Evolutionary conservation across 1,139 yeast genomes (phyloP).

Genomic region (Nakaseomyces delphensis): DNA sequence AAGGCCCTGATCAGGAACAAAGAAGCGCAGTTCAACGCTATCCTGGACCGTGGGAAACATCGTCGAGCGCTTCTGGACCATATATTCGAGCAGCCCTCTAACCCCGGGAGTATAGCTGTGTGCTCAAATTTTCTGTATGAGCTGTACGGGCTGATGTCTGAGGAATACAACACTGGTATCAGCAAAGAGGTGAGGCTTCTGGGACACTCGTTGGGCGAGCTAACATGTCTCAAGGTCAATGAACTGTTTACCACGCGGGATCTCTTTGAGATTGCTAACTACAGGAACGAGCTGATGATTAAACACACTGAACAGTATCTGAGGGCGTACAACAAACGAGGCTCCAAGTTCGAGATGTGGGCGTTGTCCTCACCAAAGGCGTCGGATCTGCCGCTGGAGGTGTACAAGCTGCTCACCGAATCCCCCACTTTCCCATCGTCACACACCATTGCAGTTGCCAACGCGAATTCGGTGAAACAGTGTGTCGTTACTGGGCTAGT

Average conservation of each 20-base stretch:
- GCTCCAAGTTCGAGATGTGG: conserved; percentile 28
- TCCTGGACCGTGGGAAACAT: conserved; percentile 17
- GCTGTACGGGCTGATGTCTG: conserved; percentile 14
- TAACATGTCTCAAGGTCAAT: conserved; percentile 36
- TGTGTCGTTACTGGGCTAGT: conserved; percentile 30
- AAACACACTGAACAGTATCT: conserved; percentile 24
- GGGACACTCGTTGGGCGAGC: conserved; percentile 58
- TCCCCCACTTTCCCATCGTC: conserved; percentile 14
- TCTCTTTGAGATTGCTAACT: conserved; percentile 27
- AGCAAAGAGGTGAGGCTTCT: conserved; percentile 21
- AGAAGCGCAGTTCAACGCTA: conserved; percentile 17
- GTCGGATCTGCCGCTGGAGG: conserved; percentile 22
- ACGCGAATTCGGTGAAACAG: conserved; percentile 28
- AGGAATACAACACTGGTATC: neutral
- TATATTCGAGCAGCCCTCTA: conserved; percentile 22
- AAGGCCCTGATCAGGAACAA: conserved; percentile 22
- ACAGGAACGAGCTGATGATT: conserved; percentile 29
- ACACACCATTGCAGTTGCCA: conserved; percentile 25
- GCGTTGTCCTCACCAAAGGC: conserved; percentile 28
- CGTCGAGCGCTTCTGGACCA: conserved; percentile 19
- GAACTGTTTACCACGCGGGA: conserved; percentile 35
- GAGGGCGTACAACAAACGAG: conserved; percentile 20
- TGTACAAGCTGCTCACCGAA: conserved; percentile 16
- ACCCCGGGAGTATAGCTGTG: conserved; percentile 28
- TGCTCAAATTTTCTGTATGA: conserved; percentile 27